These are phyloP conservation scores for Boletellus sp. DNA, from an alignment of 768 basidiomycete genomes.

Conservation along the genomic window DNA sequence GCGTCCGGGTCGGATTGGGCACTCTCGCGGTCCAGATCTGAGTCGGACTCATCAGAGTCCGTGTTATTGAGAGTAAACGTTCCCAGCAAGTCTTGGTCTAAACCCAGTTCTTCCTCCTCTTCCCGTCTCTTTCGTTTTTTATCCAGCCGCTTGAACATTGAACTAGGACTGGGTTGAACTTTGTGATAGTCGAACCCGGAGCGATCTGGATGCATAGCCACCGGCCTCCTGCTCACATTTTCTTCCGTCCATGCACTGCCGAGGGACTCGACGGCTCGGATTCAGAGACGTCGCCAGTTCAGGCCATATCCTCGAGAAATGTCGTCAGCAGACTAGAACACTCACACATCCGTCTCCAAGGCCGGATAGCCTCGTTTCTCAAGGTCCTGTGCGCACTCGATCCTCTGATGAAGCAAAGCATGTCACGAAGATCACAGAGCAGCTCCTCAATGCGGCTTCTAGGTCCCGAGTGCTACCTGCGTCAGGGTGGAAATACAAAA, in stretches of 20 bases:
- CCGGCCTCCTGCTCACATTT: conserved; percentile 11
- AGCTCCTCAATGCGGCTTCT: conserved; percentile 34
- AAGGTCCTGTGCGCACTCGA: not conserved
- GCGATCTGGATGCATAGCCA: conserved; percentile 23
- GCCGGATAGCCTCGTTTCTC: not conserved
- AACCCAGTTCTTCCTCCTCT: conserved; percentile 60
- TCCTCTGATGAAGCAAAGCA: conserved; percentile 3
- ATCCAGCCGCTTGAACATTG: conserved; percentile 79
- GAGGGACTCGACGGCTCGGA: conserved; percentile 16
- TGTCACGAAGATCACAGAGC: conserved; percentile 23
- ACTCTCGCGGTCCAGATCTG: conserved; percentile 38
- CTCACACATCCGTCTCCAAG: conserved; percentile 1
- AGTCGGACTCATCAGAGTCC: conserved; percentile 66
- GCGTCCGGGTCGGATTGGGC: conserved; percentile 30
- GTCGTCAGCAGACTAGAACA: not conserved
- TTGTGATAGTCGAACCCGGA: too few species aligned
- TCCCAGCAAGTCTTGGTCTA: conserved; percentile 62
- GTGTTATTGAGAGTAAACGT: conserved; percentile 68
- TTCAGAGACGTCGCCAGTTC: conserved; percentile 18
- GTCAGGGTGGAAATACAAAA: conserved; percentile 37
- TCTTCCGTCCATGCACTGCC: conserved; percentile 31
- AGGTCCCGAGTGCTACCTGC: conserved; percentile 21
- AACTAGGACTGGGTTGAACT: not conserved
- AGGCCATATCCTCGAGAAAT: conserved; percentile 10
- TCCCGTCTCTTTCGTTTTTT: conserved; percentile 59